Evolutionary conservation across 805 yeast species (phyloP), one percentile per base, ranked within the genome.

Genomic region (Teunomyces gatunensis): DNA sequence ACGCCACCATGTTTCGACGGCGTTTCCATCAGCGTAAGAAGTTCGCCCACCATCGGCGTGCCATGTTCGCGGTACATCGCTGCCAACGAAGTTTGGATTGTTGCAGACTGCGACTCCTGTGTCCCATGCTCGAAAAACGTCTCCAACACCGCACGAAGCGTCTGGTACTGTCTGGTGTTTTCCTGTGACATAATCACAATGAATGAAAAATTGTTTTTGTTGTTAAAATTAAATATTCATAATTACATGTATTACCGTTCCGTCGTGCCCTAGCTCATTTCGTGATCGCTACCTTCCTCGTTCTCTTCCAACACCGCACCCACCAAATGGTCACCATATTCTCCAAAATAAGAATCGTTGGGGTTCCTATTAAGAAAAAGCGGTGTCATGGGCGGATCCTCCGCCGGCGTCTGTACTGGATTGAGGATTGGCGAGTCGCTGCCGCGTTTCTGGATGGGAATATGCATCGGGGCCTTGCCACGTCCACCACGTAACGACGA

Each of bases 1-100:
- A 89, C 87, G 0, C 94, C 92, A 46, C 66, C 65, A 18, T 47
- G 15, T 25, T 40, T 40, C 13, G 49, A 13, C 6, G 52, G 52
- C 1, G 60, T 49, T 7, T 32, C 45, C 35, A 42, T 21, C 27
- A 20, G 28, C 18, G 30, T 10, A 13, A 70, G 49, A 18, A 68
- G 58, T 39, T 62, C 60, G 9, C 57, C 48, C 1, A 69, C 70
- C 35, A 68, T 45, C 32, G 51, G 53, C 1, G 69, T 61, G 9
- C 68, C 69, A 29, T 64, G 69, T 34, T 65, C 70, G 15, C 61
- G 50, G 37, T 57, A 57, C 51, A 72, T 45, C 27, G 57, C 18
- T 10, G 17, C 34, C 34, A 32, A 25, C 27, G 27, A 25, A 6
- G 40, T 67, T 65, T 20, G 60, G 46, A 50, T 37, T 50, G 45